Evolutionary conservation across 352 stramenopile species (phyloP), one percentile per base, ranked within the genome.

Genomic region (Globisporangium solare): DNA sequence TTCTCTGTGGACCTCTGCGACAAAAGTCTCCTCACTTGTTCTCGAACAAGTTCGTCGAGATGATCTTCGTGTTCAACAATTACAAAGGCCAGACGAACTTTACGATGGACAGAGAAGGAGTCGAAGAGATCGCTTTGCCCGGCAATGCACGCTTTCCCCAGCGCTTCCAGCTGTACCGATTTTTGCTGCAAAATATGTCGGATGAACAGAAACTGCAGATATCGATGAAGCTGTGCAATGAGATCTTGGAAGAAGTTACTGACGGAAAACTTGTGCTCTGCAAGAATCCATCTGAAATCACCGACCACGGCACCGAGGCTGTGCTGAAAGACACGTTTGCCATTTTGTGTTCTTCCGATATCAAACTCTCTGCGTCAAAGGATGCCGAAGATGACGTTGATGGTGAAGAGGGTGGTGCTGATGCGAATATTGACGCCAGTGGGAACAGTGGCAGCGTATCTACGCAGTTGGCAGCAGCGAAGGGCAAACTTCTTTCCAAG

Each of bases 171-270:
- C 76, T 99, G 31, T 99, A 99, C 70, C 80, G 87, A 14, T 96
- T 98, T 48, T 70, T 99, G 60, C 71, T 99, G 21, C 72, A 92
- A 20, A 88, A 98, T 70, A 96, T 99, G 88, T 84, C 76, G 41
- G 95, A 98, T 64, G 92, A 98, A 66, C 92, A 99, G 61, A 98
- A 98, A 67, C 77, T 99, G 40, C 86, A 96, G 58, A 91, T 98
- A 2, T 98, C 92, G 5, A 97, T 95, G 67, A 92, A 97, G 61
- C 73, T 99, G 18, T 95, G 92, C 42, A 97, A 86, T 3, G 93
- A 98, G 66, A 75, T 98, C 17, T 76, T 98, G 2, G 92, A 95
- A 54, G 87, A 95, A 67, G 91, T 96, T 2, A 80, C 88, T 35
- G 86, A 95, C 31, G 79, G 76, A 39, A 92, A 84, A 53, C 74